Base-by-base conservation (phyloP, 805 yeast species). In the Ogataea corticis region DNA sequence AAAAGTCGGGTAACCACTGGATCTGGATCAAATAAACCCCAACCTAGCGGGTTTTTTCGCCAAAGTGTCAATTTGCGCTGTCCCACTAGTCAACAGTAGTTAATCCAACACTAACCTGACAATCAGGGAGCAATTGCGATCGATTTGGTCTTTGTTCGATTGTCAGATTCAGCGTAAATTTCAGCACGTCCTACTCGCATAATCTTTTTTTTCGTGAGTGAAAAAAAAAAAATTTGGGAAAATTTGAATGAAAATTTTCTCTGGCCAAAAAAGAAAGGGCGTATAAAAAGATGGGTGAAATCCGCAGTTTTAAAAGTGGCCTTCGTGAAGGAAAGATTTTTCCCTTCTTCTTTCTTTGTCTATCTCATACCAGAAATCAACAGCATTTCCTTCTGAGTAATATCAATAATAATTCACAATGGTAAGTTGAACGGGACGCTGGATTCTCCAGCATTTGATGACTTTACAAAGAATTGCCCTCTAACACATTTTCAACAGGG, bases 401-500 rank as follows among this genome's bases (percentile, higher is more conserved):
- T 37, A 38, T 33, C 27, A 45, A 49, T 41, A n/a, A 54, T 44
- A 51, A 57, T 56, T 51, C 46, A 54, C 44, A 51, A 57, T 56
- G 55, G 49, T 45, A 45, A 41, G 49, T 45, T 29, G 34, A 4
- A 7, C 2, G 10, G 15, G 16, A 2, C 6, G 31, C 31, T 28
- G 14, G 31, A 11, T 12, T 11, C 7, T 28, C 13, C 31, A 11
- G 31, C 11, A 7, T 28, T n/a, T 11, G 31, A 5, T 11, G 13
- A 7, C 13, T 7, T 28, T 15, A 21, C n/a, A 16, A 4, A 29
- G 12, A 17, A 13, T 29, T 28, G 33, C 33, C 37, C 37, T 38
- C 44, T 39, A 44, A 43, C 43, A 38, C 32, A 18, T 34, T 41
- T 23, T 41, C 17, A 41, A 68, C 56, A 70, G 96, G 96, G 96